Evolutionary conservation across 768 basidiomycete genomes (phyloP).

Genomic region (Lactifluus volemus): DNA sequence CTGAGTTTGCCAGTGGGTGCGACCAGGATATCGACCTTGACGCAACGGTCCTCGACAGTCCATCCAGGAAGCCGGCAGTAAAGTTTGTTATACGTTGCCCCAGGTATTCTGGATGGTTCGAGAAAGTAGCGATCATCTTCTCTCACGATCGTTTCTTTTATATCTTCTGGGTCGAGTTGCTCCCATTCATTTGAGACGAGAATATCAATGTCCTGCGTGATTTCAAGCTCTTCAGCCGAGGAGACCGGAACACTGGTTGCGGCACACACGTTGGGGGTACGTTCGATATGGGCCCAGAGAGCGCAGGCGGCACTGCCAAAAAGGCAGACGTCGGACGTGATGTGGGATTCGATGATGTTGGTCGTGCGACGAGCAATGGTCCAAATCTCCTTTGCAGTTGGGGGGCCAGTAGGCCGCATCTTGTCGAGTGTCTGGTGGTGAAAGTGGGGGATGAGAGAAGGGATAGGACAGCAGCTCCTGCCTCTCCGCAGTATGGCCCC

Average conservation of each 20-base stretch:
- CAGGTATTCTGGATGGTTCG: not conserved
- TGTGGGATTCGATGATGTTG: not conserved
- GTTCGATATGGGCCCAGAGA: slow-evolving; percentile 1
- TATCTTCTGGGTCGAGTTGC: not conserved
- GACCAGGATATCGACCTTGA: slow-evolving; percentile 13
- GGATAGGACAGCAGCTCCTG: no score
- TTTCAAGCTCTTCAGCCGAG: not conserved
- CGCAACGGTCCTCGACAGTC: not conserved
- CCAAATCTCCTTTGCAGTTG: not conserved
- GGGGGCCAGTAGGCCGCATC: not conserved
- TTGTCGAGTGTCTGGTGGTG: not conserved
- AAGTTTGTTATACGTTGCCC: not conserved
- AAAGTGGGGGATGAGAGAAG: no score
- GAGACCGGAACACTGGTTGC: not conserved
- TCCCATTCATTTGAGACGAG: not conserved
- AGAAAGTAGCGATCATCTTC: slow-evolving; percentile 8
- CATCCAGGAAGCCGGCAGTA: slow-evolving; percentile 9
- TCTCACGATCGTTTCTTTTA: not conserved
- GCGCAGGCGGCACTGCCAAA: slow-evolving; percentile 7
- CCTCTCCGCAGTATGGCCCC: no score
- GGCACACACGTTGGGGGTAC: not conserved
- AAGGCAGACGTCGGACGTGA: not conserved
- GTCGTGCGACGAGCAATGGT: slow-evolving; percentile 8
- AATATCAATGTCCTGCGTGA: slow-evolving; percentile 3
- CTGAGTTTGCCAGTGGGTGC: not conserved